A percentile compares a stretch with the other conserved stretches of the same genome.
Conservation (phyloP, 2,329 filamentous ascomycete genomes). For the Dactylellina drechsleri region DNA sequence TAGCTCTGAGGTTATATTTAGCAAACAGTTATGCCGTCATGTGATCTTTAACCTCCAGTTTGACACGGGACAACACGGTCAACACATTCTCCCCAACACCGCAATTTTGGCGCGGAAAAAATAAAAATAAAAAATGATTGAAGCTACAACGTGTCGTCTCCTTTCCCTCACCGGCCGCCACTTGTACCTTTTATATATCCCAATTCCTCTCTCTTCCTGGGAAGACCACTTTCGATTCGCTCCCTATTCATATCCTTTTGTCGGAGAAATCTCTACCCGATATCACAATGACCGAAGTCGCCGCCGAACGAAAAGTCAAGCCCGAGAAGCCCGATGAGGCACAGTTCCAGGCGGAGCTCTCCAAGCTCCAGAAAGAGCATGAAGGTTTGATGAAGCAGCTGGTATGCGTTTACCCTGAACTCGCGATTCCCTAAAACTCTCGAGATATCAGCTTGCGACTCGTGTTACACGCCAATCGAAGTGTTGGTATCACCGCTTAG, state of each 20-base stretch:
- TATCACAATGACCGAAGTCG: conserved; percentile 62
- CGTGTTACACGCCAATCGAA: neutral
- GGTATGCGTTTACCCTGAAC: conserved; percentile 64
- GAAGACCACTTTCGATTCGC: neutral
- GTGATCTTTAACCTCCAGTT: neutral
- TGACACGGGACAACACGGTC: conserved; percentile 13
- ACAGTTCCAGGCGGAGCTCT: conserved; percentile 80
- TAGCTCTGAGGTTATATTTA: neutral
- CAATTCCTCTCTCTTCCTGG: conserved; percentile 1
- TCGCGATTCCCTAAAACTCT: neutral
- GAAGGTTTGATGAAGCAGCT: conserved; percentile 77
- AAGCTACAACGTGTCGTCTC: conserved; percentile 54
- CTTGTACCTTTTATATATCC: conserved; percentile 16
- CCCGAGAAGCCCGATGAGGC: conserved; percentile 90
- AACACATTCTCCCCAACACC: conserved; percentile 20
- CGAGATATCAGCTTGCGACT: neutral
- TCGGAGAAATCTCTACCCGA: conserved; percentile 45
- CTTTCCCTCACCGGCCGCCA: conserved; percentile 23
- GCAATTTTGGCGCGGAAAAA: conserved; percentile 11
- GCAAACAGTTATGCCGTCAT: neutral
- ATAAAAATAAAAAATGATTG: conserved; percentile 23
- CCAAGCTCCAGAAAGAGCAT: conserved; percentile 87
- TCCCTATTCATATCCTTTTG: conserved; percentile 44
- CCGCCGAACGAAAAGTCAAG: conserved; percentile 65
- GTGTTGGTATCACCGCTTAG: too few relatives aligned